Conservation (phyloP, 495 filamentous ascomycete genomes). For the Evernia prunastri region DNA sequence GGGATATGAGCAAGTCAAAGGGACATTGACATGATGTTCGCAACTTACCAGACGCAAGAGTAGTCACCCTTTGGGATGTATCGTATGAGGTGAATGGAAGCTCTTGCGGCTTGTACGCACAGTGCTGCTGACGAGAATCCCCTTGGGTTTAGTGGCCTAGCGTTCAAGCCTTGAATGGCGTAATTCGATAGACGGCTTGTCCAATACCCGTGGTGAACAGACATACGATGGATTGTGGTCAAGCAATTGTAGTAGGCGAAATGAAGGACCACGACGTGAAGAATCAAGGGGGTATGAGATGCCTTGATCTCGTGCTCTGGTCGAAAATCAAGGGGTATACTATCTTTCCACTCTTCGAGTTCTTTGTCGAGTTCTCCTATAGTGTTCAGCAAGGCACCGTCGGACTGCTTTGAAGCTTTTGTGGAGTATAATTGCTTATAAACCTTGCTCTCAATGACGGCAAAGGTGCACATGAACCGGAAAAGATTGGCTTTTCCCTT, state of each 20-base stretch:
- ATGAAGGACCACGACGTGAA: slow-evolving; percentile 88
- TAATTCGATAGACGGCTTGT: slow-evolving; percentile 91
- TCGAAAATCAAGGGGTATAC: slow-evolving; percentile 85
- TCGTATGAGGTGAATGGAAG: slow-evolving; percentile 87
- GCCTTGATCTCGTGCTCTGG: slow-evolving; percentile 93
- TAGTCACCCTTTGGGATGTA: slow-evolving; percentile 95
- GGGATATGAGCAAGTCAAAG: slow-evolving; percentile 5
- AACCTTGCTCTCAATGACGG: slow-evolving; percentile 85
- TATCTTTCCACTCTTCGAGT: slow-evolving; percentile 94
- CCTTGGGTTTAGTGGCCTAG: slow-evolving; percentile 80
- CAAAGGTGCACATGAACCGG: slow-evolving; percentile 81
- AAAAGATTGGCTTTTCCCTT: slow-evolving; percentile 92
- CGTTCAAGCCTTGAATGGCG: slow-evolving; percentile 88
- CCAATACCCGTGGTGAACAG: slow-evolving; percentile 97
- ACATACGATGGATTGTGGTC: slow-evolving; percentile 98
- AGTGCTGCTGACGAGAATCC: slow-evolving; percentile 91
- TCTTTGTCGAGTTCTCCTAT: slow-evolving; percentile 93
- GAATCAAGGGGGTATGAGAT: slow-evolving; percentile 77
- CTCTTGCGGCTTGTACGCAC: slow-evolving; percentile 85
- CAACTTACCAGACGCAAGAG: slow-evolving; percentile 84
- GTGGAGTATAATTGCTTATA: slow-evolving; percentile 93
- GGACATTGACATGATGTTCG: neutral
- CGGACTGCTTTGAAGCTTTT: slow-evolving; percentile 83
- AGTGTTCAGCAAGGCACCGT: slow-evolving; percentile 88
- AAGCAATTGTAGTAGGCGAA: slow-evolving; percentile 97